These are phyloP conservation scores for Penicillium sp. DNA, from an alignment of 2,329 filamentous ascomycete species.

Conservation along the genomic window DNA sequence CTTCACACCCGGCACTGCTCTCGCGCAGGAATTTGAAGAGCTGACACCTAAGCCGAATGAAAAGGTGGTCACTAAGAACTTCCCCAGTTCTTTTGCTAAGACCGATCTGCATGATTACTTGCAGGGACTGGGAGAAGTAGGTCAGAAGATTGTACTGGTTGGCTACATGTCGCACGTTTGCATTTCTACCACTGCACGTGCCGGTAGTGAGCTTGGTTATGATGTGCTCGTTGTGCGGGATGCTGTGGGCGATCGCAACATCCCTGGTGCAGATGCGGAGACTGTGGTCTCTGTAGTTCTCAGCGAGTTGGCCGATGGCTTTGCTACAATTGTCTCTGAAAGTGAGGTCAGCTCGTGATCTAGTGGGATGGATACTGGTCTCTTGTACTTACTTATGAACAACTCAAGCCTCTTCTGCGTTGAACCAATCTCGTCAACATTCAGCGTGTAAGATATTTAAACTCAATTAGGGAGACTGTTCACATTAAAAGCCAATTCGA, in stretches of 20 bases:
- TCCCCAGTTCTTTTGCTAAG: slow-evolving; percentile 59
- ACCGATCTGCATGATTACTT: slow-evolving; percentile 59
- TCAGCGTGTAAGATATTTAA: too few species aligned
- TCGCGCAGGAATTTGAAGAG: slow-evolving; percentile 62
- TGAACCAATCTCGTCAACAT: neutral
- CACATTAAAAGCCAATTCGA: neutral
- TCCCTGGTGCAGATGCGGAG: slow-evolving; percentile 56
- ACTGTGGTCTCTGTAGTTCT: slow-evolving; percentile 53
- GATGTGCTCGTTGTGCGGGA: slow-evolving; percentile 62
- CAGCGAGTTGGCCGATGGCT: slow-evolving; percentile 61
- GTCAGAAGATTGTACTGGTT: slow-evolving; percentile 58
- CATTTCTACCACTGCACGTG: slow-evolving; percentile 61
- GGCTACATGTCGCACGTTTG: slow-evolving; percentile 56
- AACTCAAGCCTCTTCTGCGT: neutral
- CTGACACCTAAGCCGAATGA: slow-evolving; percentile 55
- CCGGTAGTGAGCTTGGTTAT: slow-evolving; percentile 60
- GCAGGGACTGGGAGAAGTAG: slow-evolving; percentile 42
- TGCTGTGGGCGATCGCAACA: slow-evolving; percentile 63
- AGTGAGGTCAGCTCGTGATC: neutral
- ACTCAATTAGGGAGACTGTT: neutral
- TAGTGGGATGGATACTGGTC: neutral
- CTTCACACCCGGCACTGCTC: slow-evolving; percentile 60
- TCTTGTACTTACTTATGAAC: neutral
- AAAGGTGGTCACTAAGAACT: slow-evolving; percentile 57
- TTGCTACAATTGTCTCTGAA: slow-evolving; percentile 58